Percentiles rank a stretch among this genome's conserved stretches.
phyloP scores from a whole-genome alignment of 2,329 filamentous ascomycete genomes.

The Graphiopsis chlorocephala region DNA sequence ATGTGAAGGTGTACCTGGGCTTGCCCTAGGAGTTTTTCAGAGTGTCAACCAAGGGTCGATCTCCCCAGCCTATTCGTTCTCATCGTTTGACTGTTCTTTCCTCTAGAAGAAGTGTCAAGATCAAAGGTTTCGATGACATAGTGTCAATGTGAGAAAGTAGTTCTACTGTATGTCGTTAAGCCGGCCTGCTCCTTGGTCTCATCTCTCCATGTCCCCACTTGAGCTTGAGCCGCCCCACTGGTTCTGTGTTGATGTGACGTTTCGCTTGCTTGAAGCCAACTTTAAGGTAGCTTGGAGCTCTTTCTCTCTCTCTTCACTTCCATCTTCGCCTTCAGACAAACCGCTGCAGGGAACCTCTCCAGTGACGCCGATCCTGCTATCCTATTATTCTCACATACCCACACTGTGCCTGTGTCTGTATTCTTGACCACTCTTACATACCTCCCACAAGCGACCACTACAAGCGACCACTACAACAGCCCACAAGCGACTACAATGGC shows the following conservation, averaged over 20 bases:
- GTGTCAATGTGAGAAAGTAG: too few species aligned
- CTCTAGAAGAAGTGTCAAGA: too few species aligned
- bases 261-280: constrained; percentile 2
- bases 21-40: too few species aligned
- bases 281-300: neutral
- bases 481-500: constrained; percentile 14
- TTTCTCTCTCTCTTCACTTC: constrained; percentile 1
- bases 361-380: neutral
- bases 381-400: constrained; percentile 29
- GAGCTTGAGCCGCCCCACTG: neutral
- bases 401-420: constrained; percentile 13
- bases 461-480: neutral
- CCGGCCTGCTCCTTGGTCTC: neutral
- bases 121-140: too few species aligned
- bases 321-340: neutral
- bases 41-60: too few species aligned
- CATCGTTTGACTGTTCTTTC: neutral
- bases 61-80: too few species aligned
- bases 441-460: constrained; percentile 11
- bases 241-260: neutral
- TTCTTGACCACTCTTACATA: constrained; percentile 16
- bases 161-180: too few species aligned
- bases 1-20: too few species aligned
- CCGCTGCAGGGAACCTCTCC: neutral
- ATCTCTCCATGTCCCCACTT: neutral